These are phyloP conservation scores for Wallacemonas rigidus DNA, from an alignment of 208 protist genomes.

Conservation along the genomic window DNA sequence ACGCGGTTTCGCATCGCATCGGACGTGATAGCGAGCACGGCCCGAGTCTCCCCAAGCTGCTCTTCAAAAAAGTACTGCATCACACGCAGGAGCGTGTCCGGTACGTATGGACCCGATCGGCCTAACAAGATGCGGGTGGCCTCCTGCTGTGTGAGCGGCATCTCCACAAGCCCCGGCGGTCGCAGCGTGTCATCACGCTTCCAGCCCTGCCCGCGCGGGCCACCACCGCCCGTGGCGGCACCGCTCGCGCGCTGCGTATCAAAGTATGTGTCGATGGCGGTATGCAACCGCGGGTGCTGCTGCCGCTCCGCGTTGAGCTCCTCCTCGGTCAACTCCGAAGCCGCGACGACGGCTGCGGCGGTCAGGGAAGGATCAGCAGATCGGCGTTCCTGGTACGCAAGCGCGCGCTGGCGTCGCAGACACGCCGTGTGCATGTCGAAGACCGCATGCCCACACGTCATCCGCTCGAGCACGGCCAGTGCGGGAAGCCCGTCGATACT, in stretches of 20 bases:
- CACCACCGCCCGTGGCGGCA: background rate
- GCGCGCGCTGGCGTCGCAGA: constrained; percentile 5
- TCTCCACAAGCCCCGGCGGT: background rate
- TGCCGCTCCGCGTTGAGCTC: background rate
- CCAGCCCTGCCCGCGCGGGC: background rate
- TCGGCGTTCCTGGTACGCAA: constrained; percentile 6
- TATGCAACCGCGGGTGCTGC: background rate
- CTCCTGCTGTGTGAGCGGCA: background rate
- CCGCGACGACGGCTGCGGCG: background rate
- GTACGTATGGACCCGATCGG: constrained; percentile 27
- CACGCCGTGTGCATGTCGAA: constrained; percentile 29
- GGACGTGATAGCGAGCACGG: constrained; percentile 58
- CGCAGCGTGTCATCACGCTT: constrained; percentile 12
- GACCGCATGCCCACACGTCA: constrained; percentile 45
- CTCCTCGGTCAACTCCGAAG: constrained; percentile 6
- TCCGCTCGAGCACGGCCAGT: constrained; percentile 73
- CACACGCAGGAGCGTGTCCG: constrained; percentile 51
- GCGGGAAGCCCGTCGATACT: constrained; percentile 48
- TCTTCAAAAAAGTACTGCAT: constrained; percentile 65
- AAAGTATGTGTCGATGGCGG: constrained; percentile 18
- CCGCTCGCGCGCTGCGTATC: constrained; percentile 11
- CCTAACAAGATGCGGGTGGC: constrained; percentile 19
- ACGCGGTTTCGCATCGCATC: constrained; percentile 67
- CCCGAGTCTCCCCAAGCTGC: constrained; percentile 52
- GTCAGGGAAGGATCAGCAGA: background rate